Base-by-base conservation (phyloP, 192 early-diverging fungal genomes). In the Gonapodya sp. region DNA sequence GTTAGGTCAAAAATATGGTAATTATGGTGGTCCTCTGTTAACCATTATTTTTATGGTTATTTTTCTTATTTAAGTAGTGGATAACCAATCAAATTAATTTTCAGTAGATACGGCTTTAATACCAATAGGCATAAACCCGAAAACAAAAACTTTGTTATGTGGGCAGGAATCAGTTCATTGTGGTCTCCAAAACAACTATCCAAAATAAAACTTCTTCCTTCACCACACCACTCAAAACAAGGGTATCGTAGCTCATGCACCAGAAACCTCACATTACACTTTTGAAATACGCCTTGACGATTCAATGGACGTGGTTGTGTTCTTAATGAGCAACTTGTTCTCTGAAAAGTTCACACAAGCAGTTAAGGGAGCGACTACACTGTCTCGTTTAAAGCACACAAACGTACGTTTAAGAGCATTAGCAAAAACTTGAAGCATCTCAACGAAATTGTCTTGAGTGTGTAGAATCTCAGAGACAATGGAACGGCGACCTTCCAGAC, bases 391-490 rank as follows among this genome's bases (percentile, higher is more conserved):
- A 24, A 64, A 24, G 46, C 24, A 8, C 8, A 8, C 8, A 64
- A 64, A 64, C 46, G 46, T 64, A 64, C 46, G 46, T 64, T 64
- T 64, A 64, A 64, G 46, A 64, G 46, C 46, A 64, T 24, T 64
- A 8, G 46, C 46, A 24, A 64, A 64, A 64, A 64, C 46, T 64
- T 64, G 46, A 64, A 64, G 46, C 46, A 64, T 64, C 24, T 64
- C 46, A 8, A 64, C 24, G 24, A 64, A 64, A 64, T 64, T 64
- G 46, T 64, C 46, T 64, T 64, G 46, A 24, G 46, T 64, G 46
- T 24, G 46, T 64, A 64, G 46, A 64, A 64, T 64, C 46, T 64
- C 46, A 8, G 46, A 64, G 46, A 64, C 46, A 64, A 64, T 64
- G 46, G 46, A 64, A 64, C 46, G 46, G 8, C 46, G 46, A 64